phyloP scores from a whole-genome alignment of 495 filamentous ascomycete species.

The Poronia punctata region DNA sequence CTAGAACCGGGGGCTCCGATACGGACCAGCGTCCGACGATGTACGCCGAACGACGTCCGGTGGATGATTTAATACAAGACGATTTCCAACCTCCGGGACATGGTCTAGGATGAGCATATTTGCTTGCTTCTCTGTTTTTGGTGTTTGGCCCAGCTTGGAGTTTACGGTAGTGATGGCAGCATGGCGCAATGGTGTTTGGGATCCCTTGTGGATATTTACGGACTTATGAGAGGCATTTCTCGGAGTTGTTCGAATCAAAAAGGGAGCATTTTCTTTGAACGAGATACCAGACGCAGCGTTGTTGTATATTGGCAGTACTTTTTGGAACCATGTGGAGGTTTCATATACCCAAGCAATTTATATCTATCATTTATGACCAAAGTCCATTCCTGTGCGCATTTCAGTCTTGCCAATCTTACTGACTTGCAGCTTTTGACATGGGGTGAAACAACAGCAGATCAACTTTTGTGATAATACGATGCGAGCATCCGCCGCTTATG shows the following conservation, averaged over 20 bases:
- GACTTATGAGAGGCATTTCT: constrained; percentile 18
- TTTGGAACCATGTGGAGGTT: too few species aligned
- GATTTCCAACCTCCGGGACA: constrained; percentile 1
- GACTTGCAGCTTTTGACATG: too few species aligned
- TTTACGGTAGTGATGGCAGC: constrained; percentile 17
- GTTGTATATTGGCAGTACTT: not conserved
- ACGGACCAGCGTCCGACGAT: constrained; percentile 14
- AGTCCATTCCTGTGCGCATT: too few species aligned
- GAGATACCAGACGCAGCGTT: not conserved
- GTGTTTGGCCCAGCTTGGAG: constrained; percentile 5
- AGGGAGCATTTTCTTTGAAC: not conserved
- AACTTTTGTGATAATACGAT: too few species aligned
- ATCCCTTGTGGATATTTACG: constrained; percentile 2
- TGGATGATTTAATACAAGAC: constrained; percentile 15
- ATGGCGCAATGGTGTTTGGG: constrained; percentile 21
- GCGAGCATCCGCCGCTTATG: too few species aligned
- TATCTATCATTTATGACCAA: too few species aligned
- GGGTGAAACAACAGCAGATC: too few species aligned
- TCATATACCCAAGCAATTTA: too few species aligned
- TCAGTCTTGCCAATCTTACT: too few species aligned
- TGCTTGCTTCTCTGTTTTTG: not conserved
- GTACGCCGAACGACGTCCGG: constrained; percentile 15
- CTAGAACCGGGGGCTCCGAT: constrained; percentile 2
- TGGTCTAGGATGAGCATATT: not conserved
- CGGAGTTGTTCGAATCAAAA: constrained; percentile 18